A percentile compares a stretch with the other conserved stretches of the same genome.
Evolutionary conservation across 768 basidiomycete genomes (phyloP).

Genomic region (Boletellus emodensis): DNA sequence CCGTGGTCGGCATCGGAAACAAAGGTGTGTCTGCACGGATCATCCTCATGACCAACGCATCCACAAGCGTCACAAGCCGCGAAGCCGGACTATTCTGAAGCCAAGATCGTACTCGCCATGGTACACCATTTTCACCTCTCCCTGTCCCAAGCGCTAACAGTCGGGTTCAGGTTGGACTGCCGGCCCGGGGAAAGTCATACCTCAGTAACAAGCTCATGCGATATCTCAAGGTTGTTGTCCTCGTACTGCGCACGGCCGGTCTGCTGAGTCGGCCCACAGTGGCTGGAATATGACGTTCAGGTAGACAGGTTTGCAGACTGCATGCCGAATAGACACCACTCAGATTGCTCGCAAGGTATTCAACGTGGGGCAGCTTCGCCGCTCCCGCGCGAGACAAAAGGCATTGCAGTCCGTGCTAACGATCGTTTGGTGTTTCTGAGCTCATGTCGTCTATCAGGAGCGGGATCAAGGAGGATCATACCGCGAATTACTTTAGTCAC

Average conservation of each 20-base stretch:
- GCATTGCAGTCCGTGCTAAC: constrained; percentile 56
- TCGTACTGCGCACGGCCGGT: constrained; percentile 1
- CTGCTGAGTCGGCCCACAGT: constrained; percentile 46
- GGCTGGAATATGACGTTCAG: constrained; percentile 98
- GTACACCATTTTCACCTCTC: constrained; percentile 36
- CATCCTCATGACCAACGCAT: not conserved
- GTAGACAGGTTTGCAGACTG: constrained; percentile 33
- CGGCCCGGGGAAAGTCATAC: constrained; percentile 98
- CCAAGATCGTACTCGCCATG: constrained; percentile 98
- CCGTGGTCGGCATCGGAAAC: constrained; percentile 85
- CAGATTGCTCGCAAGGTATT: constrained; percentile 61
- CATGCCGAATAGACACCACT: not conserved
- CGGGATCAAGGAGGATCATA: constrained; percentile 88
- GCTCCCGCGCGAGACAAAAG: constrained; percentile 77
- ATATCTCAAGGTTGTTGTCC: constrained; percentile 73
- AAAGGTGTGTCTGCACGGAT: constrained; percentile 52
- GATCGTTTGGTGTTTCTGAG: not conserved
- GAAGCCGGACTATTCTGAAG: constrained; percentile 97
- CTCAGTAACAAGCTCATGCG: constrained; percentile 97
- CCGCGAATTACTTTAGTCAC: constrained; percentile 85
- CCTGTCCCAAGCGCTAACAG: not conserved
- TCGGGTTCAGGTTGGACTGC: constrained; percentile 75
- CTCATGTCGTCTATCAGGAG: constrained; percentile 42
- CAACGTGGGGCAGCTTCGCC: constrained; percentile 93
- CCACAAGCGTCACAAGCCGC: constrained; percentile 50